phyloP scores from a whole-genome alignment of 352 stramenopile genomes.

The Detonula confervacea region DNA sequence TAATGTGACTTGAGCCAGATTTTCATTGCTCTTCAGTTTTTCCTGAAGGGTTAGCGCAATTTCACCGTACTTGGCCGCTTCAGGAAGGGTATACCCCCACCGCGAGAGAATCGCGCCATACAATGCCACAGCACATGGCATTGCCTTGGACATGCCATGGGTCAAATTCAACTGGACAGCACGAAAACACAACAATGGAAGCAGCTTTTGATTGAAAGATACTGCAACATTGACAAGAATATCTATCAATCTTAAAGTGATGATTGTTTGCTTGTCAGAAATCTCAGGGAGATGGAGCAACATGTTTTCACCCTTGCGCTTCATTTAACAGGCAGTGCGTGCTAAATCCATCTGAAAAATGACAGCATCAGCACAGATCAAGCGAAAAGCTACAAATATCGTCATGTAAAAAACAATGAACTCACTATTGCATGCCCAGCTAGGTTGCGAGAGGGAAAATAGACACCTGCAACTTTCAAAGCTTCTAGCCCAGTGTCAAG shows the following conservation, averaged over 20 bases:
- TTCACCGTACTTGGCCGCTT: constrained; percentile 15
- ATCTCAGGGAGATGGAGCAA: constrained; percentile 10
- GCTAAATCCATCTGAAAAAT: constrained; percentile 11
- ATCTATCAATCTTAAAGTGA: constrained; percentile 4
- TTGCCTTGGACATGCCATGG: constrained; percentile 8
- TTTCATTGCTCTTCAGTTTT: neutral
- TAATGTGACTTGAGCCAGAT: neutral
- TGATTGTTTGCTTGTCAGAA: constrained; percentile 5
- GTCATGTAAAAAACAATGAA: neutral
- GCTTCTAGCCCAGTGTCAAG: constrained; percentile 13
- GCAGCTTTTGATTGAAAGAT: neutral
- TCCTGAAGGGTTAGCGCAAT: constrained; percentile 5
- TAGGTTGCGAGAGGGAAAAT: constrained; percentile 2
- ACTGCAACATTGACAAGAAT: neutral
- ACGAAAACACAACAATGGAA: constrained; percentile 9
- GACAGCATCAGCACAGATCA: neutral
- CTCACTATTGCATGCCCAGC: constrained; percentile 11
- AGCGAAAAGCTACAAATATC: too few species aligned
- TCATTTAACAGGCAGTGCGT: constrained; percentile 9
- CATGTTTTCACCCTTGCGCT: neutral
- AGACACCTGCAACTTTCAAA: constrained; percentile 7
- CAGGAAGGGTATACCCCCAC: neutral
- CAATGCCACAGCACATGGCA: constrained; percentile 6
- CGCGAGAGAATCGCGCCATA: constrained; percentile 10
- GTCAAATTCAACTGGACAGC: constrained; percentile 20